Base-by-base conservation (phyloP, 495 filamentous ascomycete species). In the Xylaria nigripes region DNA sequence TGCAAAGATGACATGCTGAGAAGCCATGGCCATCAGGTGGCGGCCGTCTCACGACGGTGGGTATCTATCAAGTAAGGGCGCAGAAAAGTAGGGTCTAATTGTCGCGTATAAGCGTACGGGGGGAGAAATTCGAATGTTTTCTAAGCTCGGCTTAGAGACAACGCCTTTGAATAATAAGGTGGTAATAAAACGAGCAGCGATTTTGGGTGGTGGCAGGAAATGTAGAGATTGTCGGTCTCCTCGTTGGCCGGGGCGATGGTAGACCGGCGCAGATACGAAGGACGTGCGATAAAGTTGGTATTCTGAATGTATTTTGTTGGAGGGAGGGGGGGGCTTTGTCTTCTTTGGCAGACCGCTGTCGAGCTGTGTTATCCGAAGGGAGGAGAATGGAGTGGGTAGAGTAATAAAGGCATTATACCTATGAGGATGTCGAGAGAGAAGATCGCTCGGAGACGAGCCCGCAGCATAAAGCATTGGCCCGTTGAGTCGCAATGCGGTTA, bases 1-100 rank as follows among this genome's bases (percentile, higher is more conserved):
- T 42, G 80, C 77, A 58, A 89, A 85, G 56, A 84, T 66, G 45
- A 79, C 76, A 59, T 82, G 82, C 65, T 89, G 85, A 55, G 83
- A 76, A 57, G 86, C 77, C 87, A 90, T 92, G 62, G 63, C 68
- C 70, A 56, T 41, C 55, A 54, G 54, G 50, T 56, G 29, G 48
- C n/a, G 47, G 52, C 46, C 18, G 54, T 40, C 38, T 49, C 24
- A 49, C 29, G 29, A 41, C 29, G 27, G 38, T 53, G 32, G 40
- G 18, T 38, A 23, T 21, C 36, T 48, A 32, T 36, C 22, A 50
- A 56, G 45, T 25, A 36, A 40, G 15, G 19, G 25, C 21, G 18
- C 21, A 16, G 23, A 21, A 18, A 34, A 21, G 16, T 25, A 27
- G 25, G 18, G 12, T n/a, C 16, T 3, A 18, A 19, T 32, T 47